Percentiles rank a stretch among this genome's conserved stretches.
Evolutionary conservation across 768 basidiomycete genomes (phyloP).

Genomic region (Thelephora ganbajun): DNA sequence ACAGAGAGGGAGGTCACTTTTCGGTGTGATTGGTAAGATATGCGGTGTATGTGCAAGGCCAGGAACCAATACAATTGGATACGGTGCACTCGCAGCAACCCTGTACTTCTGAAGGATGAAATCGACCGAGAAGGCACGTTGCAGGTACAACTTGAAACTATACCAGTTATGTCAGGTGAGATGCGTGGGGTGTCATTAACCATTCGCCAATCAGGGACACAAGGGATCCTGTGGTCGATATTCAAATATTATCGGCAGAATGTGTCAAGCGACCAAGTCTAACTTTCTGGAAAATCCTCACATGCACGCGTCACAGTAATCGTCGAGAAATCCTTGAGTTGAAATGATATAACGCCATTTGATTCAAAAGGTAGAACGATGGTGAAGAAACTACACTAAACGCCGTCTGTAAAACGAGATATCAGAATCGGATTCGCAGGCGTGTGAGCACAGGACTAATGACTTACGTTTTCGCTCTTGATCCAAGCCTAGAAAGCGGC

Average conservation of each 20-base stretch:
- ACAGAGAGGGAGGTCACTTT: neutral
- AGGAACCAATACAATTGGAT: no score
- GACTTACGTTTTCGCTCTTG: constrained; percentile 95
- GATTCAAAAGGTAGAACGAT: neutral
- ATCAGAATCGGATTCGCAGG: neutral
- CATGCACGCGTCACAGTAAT: no score
- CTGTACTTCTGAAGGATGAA: no score
- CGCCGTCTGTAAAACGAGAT: constrained; percentile 7
- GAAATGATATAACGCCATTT: neutral
- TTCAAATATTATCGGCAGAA: neutral
- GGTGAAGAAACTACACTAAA: constrained; percentile 8
- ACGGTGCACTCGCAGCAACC: no score
- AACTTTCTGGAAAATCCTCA: no score
- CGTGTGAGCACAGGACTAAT: neutral
- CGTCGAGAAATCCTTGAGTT: neutral
- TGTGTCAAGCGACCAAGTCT: no score
- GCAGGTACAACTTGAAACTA: no score
- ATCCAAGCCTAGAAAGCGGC: constrained; percentile 73
- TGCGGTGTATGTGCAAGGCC: no score
- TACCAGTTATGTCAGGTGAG: no score
- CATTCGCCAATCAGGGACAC: constrained; percentile 58
- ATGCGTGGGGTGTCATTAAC: no score
- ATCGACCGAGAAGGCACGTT: no score
- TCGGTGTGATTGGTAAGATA: no score
- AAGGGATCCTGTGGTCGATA: constrained; percentile 24